Conservation (phyloP, 495 filamentous ascomycete genomes). For the Penicillium samsonianum region DNA sequence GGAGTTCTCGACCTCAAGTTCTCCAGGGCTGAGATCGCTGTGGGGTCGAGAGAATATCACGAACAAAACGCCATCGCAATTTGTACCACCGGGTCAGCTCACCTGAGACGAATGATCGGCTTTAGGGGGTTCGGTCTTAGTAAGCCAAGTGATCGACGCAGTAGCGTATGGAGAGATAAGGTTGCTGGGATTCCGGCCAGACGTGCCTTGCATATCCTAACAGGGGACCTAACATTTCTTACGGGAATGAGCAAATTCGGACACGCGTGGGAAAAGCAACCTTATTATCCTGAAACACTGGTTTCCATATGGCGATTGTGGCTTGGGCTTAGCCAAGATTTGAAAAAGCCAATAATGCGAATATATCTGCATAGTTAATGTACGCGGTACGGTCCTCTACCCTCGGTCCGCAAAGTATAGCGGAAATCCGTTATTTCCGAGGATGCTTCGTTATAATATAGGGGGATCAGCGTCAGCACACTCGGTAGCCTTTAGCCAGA, state of each 20-base stretch:
- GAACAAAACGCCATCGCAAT: neutral
- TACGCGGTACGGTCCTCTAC: slow-evolving; percentile 13
- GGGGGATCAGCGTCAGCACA: neutral
- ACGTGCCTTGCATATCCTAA: slow-evolving; percentile 37
- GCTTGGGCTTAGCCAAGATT: slow-evolving; percentile 10
- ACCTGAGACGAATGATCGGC: slow-evolving; percentile 3
- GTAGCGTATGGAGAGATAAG: slow-evolving; percentile 30
- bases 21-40: slow-evolving; percentile 4
- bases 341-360: neutral
- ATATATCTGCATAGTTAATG: slow-evolving; percentile 16
- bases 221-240: slow-evolving; percentile 30
- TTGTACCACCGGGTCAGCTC: neutral
- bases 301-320: slow-evolving; percentile 29
- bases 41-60: neutral
- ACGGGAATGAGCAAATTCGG: slow-evolving; percentile 17
- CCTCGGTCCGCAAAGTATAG: slow-evolving; percentile 11
- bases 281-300: slow-evolving; percentile 31
- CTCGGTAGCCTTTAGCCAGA: neutral
- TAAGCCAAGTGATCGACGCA: slow-evolving; percentile 12
- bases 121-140: neutral
- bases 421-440: neutral
- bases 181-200: slow-evolving; percentile 34
- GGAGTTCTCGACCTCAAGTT: neutral
- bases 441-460: neutral
- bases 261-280: slow-evolving; percentile 28